Base-by-base conservation (phyloP, 495 filamentous ascomycete species). In the Amphirosellinia nigrospora region DNA sequence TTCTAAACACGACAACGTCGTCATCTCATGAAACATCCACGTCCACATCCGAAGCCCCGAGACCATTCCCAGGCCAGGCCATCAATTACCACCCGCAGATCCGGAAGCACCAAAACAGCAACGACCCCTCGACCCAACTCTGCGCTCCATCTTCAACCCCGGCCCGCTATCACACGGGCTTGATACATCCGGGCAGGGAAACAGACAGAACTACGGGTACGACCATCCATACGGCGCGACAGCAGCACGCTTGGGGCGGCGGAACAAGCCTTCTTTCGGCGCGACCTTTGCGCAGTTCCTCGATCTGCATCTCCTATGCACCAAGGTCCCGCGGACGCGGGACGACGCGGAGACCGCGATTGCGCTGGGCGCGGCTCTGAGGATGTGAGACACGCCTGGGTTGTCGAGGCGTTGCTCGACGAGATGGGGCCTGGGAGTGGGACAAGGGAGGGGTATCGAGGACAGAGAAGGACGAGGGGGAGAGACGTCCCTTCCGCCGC, bases 331-430 rank as follows among this genome's bases (percentile, higher is more conserved):
- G 63, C 74, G 78, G 23, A 72, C 72, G 2, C 69, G 58, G 9
- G 64, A 41, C 2, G 78, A 78, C n/a, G 73, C 70, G 5, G 72
- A 70, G 60, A 60, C 48, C 23, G 16, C 72, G 45, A 32, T 66
- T 30, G 60, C 64, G 2, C 46, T 38, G 13, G 56, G 9, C 38
- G 19, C 19, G 59, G 30, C 28, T 32, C 38, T 34, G 64, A 56
- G 16, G 52, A 58, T 21, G 71, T 69, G 10, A 32, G 64, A 26
- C 75, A 68, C 36, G 36, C 70, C 7, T 84, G 82, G 81, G 76
- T 79, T 9, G 78, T 84, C 16, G 82, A 85, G 75, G 78, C 82
- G n/a, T 52, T 85, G 70, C 53, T 83, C 4, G 83, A 85, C 64
- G 80, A 82, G 71, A 23, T 80, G 9, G 82, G 82, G 70, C 77